These are phyloP conservation scores for Daedalea quercina DNA, from an alignment of 768 basidiomycete species.

Conservation along the genomic window DNA sequence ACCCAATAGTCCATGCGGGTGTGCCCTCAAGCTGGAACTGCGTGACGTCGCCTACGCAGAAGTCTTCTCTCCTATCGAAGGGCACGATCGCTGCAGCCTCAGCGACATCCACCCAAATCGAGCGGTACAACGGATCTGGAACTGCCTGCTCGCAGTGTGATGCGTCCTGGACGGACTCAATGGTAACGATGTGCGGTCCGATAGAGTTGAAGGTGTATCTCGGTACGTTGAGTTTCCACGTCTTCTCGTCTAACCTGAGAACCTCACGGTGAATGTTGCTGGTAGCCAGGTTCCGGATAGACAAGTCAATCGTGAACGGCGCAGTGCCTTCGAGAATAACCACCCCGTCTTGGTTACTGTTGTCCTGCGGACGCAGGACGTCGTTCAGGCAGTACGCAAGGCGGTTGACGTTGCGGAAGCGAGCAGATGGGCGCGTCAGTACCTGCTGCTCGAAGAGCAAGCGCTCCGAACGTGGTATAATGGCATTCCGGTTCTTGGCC, in stretches of 20 bases:
- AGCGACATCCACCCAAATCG: slow-evolving; percentile 87
- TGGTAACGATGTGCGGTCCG: slow-evolving; percentile 72
- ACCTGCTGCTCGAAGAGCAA: slow-evolving; percentile 85
- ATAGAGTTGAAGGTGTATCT: slow-evolving; percentile 70
- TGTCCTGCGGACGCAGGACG: slow-evolving; percentile 48
- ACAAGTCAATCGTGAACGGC: slow-evolving; percentile 77
- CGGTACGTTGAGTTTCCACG: slow-evolving; percentile 72
- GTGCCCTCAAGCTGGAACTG: slow-evolving; percentile 93
- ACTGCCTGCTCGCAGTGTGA: slow-evolving; percentile 75
- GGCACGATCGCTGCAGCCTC: slow-evolving; percentile 93
- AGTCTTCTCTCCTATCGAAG: slow-evolving; percentile 68
- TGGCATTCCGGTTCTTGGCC: slow-evolving; percentile 50
- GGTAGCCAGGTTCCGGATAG: slow-evolving; percentile 68
- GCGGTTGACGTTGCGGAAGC: slow-evolving; percentile 61
- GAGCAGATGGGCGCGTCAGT: slow-evolving; percentile 70
- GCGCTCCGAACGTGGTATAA: slow-evolving; percentile 63
- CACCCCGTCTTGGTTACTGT: slow-evolving; percentile 45
- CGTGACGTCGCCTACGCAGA: slow-evolving; percentile 84
- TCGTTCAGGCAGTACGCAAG: slow-evolving; percentile 76
- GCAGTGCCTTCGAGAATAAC: slow-evolving; percentile 76
- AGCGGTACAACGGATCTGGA: slow-evolving; percentile 51
- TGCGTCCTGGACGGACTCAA: slow-evolving; percentile 75
- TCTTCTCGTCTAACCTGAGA: slow-evolving; percentile 37
- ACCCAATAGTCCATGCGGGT: slow-evolving; percentile 90
- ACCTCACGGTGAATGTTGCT: slow-evolving; percentile 55